Base-by-base conservation (phyloP, 495 filamentous ascomycete genomes). In the Aspergillus haitiensis region DNA sequence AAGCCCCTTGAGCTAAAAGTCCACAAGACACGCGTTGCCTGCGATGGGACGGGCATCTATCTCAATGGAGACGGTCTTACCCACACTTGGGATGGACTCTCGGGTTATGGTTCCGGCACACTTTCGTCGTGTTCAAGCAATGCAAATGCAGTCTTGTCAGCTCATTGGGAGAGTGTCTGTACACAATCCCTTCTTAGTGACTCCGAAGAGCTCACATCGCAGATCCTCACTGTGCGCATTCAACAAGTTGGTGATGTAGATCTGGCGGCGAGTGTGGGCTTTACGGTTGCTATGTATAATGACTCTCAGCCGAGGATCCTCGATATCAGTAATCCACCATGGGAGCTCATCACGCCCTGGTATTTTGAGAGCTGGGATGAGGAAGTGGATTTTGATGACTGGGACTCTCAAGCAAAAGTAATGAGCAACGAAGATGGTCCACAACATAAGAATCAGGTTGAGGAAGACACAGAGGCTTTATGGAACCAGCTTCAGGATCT, bases 221-320 rank as follows among this genome's bases (percentile, higher is more conserved):
- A 82, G 52, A 44, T 81, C 13, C 65, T 85, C 67, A 78, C 70
- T 10, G 69, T 84, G 33, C 60, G 67, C n/a, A 63, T 84, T 37
- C 61, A 77, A 34, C 73, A 65, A 10, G 49, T 79, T 16, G 72
- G 74, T 52, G 72, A 72, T 8, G 61, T 68, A 35, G 39, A 66
- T 27, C 56, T 73, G 45, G 46, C 71, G 15, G 69, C 72, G 53
- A 61, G 64, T 27, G 48, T 76, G 36, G 72, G 57, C 11, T 48
- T 53, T 16, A 37, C 45, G 8, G 12, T 52, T 5, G 11, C 49
- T 31, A 15, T 53, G 7, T 35, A 35, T 35, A 35, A 7, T 15
- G 48, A 18, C 13, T 13, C 32, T 6, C 8, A 47, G 12, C 49
- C 37, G 12, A 36, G 37, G 70, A 12, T 83, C 82, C 59, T 69